These are phyloP conservation scores for Fragilariopsis cylindrus DNA, from an alignment of 108 stramenopile genomes.

Conservation along the genomic window DNA sequence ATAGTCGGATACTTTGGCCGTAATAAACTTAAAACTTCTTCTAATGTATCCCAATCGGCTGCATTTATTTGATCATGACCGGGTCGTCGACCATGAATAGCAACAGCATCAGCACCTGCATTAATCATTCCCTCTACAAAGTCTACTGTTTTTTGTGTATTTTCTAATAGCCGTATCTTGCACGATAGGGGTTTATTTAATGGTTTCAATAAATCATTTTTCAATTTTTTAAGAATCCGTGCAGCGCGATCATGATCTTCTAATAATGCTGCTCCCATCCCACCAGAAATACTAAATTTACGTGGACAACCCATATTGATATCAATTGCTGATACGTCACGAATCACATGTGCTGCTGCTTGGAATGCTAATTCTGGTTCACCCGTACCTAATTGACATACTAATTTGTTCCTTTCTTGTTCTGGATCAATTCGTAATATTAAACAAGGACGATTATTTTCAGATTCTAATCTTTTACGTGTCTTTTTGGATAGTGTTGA, in stretches of 20 bases:
- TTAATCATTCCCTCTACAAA: conserved; percentile 76
- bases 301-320: conserved; percentile 99
- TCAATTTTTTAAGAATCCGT: conserved; percentile 64
- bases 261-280: conserved; percentile 94
- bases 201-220: conserved; percentile 22
- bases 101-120: conserved; percentile 93
- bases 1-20: conserved; percentile 47
- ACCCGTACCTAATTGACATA: conserved; percentile 95
- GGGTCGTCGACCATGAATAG: conserved; percentile 85
- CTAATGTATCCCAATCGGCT: conserved; percentile 82
- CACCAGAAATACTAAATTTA: conserved; percentile 89
- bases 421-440: conserved; percentile 72
- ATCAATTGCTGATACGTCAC: conserved; percentile 91
- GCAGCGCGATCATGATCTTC: conserved; percentile 71
- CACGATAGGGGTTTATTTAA: conserved; percentile 77
- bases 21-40: conserved; percentile 66
- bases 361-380: conserved; percentile 75
- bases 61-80: conserved; percentile 59
- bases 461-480: conserved; percentile 42
- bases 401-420: conserved; percentile 69
- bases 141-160: conserved; percentile 75
- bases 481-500: conserved; percentile 53
- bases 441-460: conserved; percentile 53
- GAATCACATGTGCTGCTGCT: conserved; percentile 76
- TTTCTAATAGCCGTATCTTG: conserved; percentile 92